Conservation (phyloP, 2,329 filamentous ascomycete species). For the Paraconiothyrium brasiliense region DNA sequence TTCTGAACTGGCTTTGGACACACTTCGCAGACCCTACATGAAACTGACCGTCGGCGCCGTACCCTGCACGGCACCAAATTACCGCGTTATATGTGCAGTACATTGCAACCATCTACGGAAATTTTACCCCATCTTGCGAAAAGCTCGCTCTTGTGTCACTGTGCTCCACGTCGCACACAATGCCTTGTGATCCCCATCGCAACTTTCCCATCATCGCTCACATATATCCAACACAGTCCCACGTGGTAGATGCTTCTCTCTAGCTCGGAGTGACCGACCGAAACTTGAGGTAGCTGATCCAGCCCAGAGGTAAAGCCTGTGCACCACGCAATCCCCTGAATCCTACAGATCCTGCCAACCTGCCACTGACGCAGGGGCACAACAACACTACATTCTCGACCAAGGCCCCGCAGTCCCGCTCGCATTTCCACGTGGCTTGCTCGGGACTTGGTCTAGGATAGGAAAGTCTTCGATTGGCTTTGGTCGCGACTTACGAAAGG, state of each 20-base stretch:
- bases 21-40: neutral
- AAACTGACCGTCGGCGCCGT: neutral
- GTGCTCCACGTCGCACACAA: neutral
- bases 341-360: conserved; percentile 13
- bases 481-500: too few species aligned
- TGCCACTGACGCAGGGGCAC: conserved; percentile 7
- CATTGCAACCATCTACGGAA: neutral
- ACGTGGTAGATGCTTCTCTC: neutral
- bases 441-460: neutral
- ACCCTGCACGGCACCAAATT: neutral
- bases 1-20: neutral
- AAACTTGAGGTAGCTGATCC: conserved; percentile 4
- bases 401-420: neutral
- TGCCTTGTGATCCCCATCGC: neutral
- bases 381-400: neutral
- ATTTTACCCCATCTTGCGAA: neutral
- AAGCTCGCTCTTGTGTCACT: neutral
- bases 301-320: neutral
- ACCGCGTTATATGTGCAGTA: neutral
- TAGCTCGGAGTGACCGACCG: neutral
- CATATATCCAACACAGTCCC: conserved; percentile 1
- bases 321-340: conserved; percentile 6
- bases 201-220: conserved; percentile 1
- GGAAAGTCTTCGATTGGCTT: neutral
- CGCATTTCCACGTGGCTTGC: conserved; percentile 6